These are phyloP conservation scores for Antitrichia curtipendula DNA, from an alignment of 225 moss, liverwort and hornwort genomes.

Conservation along the genomic window DNA sequence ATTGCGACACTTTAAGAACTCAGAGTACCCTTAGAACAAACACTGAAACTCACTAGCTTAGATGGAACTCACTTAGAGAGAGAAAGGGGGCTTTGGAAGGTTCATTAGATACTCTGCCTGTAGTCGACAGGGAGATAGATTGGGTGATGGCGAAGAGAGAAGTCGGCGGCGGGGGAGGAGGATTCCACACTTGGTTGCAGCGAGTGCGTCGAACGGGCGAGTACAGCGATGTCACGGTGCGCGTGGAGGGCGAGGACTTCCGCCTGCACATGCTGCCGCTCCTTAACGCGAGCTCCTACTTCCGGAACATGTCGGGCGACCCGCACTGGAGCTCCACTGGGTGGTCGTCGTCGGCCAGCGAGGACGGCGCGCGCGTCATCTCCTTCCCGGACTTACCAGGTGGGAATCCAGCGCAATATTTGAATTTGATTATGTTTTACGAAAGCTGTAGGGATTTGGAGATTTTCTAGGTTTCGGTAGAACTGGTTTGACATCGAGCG, in stretches of 20 bases:
- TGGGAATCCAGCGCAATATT: not conserved
- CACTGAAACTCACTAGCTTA: not conserved
- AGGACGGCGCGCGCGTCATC: conserved; percentile 17
- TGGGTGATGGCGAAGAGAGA: conserved; percentile 49
- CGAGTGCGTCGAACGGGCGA: conserved; percentile 77
- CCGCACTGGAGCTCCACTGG: conserved; percentile 18
- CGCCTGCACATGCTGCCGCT: conserved; percentile 78
- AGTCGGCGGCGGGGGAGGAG: not conserved
- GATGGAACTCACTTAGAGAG: not conserved
- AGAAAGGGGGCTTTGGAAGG: too few species aligned
- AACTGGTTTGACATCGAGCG: not conserved
- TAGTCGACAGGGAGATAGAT: not conserved
- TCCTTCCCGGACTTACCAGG: conserved; percentile 64
- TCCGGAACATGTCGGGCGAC: conserved; percentile 52
- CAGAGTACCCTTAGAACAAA: not conserved
- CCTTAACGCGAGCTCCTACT: conserved; percentile 74
- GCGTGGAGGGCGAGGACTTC: conserved; percentile 65
- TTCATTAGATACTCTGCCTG: not conserved
- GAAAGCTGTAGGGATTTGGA: not conserved
- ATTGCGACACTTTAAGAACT: not conserved
- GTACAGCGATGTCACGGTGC: conserved; percentile 76
- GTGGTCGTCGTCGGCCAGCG: conserved; percentile 7
- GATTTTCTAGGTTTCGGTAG: not conserved
- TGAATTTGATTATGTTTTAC: not conserved
- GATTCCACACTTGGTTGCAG: conserved; percentile 69